Evolutionary conservation across 192 early-diverging fungal species (phyloP).

Genomic region (Coemansia sp.): DNA sequence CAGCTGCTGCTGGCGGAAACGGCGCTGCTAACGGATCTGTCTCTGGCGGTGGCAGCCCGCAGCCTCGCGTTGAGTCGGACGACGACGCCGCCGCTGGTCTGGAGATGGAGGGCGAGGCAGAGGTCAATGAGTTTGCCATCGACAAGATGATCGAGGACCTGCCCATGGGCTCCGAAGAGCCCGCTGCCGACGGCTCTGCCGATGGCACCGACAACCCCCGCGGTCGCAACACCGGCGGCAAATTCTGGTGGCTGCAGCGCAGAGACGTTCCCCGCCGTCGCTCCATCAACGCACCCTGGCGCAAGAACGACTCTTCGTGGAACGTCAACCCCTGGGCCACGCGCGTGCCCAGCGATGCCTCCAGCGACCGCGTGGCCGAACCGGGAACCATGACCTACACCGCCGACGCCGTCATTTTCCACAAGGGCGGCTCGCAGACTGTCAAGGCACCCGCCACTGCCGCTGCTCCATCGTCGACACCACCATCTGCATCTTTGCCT

Average conservation of each 20-base stretch:
- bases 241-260: constrained; percentile 51
- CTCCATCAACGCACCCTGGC: constrained; percentile 49
- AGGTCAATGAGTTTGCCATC: constrained; percentile 53
- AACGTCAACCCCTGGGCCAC: constrained; percentile 51
- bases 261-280: constrained; percentile 45
- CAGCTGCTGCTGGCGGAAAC: not conserved
- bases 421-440: constrained; percentile 21
- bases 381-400: constrained; percentile 36
- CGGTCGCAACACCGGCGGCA: constrained; percentile 14
- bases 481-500: not conserved
- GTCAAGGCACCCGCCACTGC: constrained; percentile 5
- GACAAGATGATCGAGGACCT: constrained; percentile 53
- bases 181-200: not conserved
- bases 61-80: constrained; percentile 17
- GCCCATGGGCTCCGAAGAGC: constrained; percentile 20
- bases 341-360: not conserved
- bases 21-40: not conserved
- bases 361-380: constrained; percentile 5
- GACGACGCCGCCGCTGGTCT: constrained; percentile 28
- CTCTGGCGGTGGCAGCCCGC: not conserved
- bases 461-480: not conserved
- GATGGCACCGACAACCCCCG: not conserved
- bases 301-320: constrained; percentile 54
- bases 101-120: constrained; percentile 56
- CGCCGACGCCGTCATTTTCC: constrained; percentile 28